These are phyloP conservation scores for Naganishia randhawae DNA, from an alignment of 768 basidiomycete genomes.

Conservation along the genomic window DNA sequence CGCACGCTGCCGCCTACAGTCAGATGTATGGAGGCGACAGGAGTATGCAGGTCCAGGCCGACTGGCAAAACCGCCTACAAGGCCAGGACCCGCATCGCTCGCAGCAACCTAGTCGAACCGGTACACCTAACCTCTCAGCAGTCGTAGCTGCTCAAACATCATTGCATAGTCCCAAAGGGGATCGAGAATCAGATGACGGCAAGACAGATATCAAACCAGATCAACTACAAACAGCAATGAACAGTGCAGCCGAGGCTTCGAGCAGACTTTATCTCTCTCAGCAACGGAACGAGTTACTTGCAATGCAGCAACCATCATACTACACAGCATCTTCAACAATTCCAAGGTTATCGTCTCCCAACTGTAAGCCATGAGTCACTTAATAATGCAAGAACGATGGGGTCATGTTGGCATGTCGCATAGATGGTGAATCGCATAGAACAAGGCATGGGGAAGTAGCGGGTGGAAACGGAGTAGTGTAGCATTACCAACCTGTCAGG, in stretches of 20 bases:
- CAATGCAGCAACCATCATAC: conserved; percentile 13
- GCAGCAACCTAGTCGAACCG: background rate
- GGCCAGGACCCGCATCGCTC: conserved; percentile 8
- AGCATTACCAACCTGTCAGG: background rate
- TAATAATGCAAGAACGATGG: conserved; percentile 1
- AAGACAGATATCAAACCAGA: background rate
- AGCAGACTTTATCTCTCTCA: conserved; percentile 19
- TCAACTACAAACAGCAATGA: background rate
- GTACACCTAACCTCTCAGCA: conserved; percentile 4
- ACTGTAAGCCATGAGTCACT: conserved; percentile 20
- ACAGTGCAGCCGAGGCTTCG: background rate
- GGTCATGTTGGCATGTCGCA: background rate
- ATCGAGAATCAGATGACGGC: conserved; percentile 14
- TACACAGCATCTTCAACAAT: conserved; percentile 22
- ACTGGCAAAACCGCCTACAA: conserved; percentile 19
- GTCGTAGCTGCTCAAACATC: background rate
- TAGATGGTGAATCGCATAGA: conserved; percentile 11
- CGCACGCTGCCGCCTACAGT: conserved; percentile 6
- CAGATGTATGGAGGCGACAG: conserved; percentile 19
- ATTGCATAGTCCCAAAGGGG: background rate
- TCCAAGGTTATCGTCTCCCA: conserved; percentile 13
- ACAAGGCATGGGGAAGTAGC: background rate
- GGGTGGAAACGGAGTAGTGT: background rate
- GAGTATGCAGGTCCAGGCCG: conserved; percentile 5
- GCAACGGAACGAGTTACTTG: conserved; percentile 16